These are phyloP conservation scores for Primulina huaijiensis DNA, from an alignment of 257 asterid species.

Conservation along the genomic window DNA sequence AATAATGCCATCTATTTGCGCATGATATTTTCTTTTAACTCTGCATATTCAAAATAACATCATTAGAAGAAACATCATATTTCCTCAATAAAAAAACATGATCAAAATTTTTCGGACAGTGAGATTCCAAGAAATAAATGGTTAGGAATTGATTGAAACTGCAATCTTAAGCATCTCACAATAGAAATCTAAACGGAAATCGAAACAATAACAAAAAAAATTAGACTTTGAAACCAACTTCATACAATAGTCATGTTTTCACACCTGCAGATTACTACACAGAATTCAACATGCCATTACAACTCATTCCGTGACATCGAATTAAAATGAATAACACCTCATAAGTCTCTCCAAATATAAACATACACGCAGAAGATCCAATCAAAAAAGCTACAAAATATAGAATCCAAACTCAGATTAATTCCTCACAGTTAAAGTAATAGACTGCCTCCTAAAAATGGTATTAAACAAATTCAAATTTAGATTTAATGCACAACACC, in stretches of 20 bases:
- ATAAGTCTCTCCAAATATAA: background rate
- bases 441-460: background rate
- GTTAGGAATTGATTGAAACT: background rate
- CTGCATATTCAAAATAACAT: too few species aligned
- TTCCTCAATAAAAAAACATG: background rate
- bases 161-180: background rate
- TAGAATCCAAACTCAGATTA: background rate
- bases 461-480: background rate
- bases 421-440: background rate
- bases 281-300: background rate
- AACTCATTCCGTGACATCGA: background rate
- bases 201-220: too few species aligned
- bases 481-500: background rate
- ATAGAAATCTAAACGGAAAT: too few species aligned
- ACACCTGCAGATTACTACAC: background rate
- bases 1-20: background rate
- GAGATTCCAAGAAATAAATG: background rate
- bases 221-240: too few species aligned
- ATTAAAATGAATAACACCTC: background rate
- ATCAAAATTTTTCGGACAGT: background rate
- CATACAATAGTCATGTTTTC: background rate
- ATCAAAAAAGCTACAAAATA: too few species aligned
- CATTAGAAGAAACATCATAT: background rate
- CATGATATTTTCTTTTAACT: background rate
- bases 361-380: background rate